These are phyloP conservation scores for Aspergillus bridgeri DNA, from an alignment of 495 filamentous ascomycete genomes.

Conservation along the genomic window DNA sequence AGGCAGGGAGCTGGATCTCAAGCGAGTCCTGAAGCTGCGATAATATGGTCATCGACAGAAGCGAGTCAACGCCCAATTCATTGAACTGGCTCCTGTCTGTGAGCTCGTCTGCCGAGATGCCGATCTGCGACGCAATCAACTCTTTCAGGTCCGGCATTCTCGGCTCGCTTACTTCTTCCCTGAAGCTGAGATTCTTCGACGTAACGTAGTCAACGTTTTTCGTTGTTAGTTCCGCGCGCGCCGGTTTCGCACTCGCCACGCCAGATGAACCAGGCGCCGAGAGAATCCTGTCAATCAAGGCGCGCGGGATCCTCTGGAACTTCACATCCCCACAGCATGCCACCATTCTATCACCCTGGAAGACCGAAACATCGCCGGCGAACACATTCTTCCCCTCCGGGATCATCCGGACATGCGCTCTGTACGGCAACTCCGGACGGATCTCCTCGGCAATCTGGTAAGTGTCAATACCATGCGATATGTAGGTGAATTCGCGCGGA, in stretches of 20 bases:
- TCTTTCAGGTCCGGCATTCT: neutral
- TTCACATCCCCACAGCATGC: slow-evolving; percentile 62
- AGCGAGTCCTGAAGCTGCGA: slow-evolving; percentile 46
- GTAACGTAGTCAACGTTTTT: neutral
- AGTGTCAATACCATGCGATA: slow-evolving; percentile 73
- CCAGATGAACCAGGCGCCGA: slow-evolving; percentile 19
- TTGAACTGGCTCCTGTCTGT: slow-evolving; percentile 44
- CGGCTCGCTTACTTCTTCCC: neutral
- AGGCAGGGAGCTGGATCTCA: slow-evolving; percentile 43
- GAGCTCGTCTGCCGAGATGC: slow-evolving; percentile 58
- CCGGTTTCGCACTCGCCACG: neutral
- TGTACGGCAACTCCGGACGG: slow-evolving; percentile 58
- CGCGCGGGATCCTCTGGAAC: slow-evolving; percentile 6
- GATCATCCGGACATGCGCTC: slow-evolving; percentile 65
- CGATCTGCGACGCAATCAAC: slow-evolving; percentile 61
- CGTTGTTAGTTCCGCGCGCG: neutral
- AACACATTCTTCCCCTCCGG: slow-evolving; percentile 35
- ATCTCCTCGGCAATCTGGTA: slow-evolving; percentile 64
- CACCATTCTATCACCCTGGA: slow-evolving; percentile 53
- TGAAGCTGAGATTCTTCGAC: neutral
- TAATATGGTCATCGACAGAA: slow-evolving; percentile 46
- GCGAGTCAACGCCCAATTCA: slow-evolving; percentile 50
- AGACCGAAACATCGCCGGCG: slow-evolving; percentile 49
- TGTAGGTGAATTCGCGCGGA: slow-evolving; percentile 66
- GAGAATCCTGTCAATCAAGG: slow-evolving; percentile 52